Base-by-base conservation (phyloP, 2,329 filamentous ascomycete genomes). In the Claviceps spartinae region DNA sequence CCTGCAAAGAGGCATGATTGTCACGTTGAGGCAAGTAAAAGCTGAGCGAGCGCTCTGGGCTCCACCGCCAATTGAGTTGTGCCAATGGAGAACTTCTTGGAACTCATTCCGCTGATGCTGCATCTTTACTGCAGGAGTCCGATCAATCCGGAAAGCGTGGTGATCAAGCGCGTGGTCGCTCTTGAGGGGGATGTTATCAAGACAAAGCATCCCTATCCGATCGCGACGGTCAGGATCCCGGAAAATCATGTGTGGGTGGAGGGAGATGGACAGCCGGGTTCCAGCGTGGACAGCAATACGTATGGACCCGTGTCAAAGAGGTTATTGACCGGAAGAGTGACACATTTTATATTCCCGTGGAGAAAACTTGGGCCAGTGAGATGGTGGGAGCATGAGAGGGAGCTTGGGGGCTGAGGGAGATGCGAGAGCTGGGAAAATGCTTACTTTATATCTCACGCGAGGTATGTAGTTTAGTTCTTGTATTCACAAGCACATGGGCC, bases 221-320 rank as follows among this genome's bases (percentile, higher is more conserved):
- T 74, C 16, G 59, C 70, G 1, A 73, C 67, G 8, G 71, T 86
- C 46, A 75, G 77, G 56, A 79, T 98, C 22, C 91, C 90, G 5
- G 76, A 76, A 56, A 88, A 88, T 18, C 90, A 97, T 70, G 76
- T 97, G 30, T 98, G 93, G 93, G 81, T 98, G 1, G 91, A 97
- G 65, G 93, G 93, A 1, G 93, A 98, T 64, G 88, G 85, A 13
- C 78, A 78, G 60, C 78, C 79, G 59, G 75, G 78, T 49, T 78
- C 79, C 60, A 88, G 81, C 52, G 66, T 83, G 54, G 93, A 98
- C 69, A 95, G 89, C 67, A 95, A 95, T 68, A 81, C 81, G 13
- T 96, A 94, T 66, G 93, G 93, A 1, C 88, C 93, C 4, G 81
- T 94, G 47, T 85, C 86, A 24, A 80, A 79, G 57, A 79, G 78